These are phyloP conservation scores for Ogataea sp. DNA, from an alignment of 805 yeast species.

Conservation along the genomic window DNA sequence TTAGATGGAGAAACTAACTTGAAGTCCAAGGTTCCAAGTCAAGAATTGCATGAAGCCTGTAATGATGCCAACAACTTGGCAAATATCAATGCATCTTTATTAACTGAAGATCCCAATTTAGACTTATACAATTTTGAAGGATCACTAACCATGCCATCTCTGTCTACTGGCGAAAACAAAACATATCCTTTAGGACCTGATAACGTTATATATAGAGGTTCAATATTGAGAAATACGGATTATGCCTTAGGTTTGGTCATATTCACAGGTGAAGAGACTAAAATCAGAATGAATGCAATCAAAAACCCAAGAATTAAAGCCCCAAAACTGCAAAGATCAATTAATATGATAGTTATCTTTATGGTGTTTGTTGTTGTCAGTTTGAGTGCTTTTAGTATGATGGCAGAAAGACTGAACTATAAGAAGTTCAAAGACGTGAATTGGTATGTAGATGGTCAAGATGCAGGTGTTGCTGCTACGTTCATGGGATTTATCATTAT, in stretches of 20 bases:
- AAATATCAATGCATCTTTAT: constrained; percentile 42
- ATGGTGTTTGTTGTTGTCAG: constrained; percentile 79
- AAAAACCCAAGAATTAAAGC: constrained; percentile 87
- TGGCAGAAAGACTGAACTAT: constrained; percentile 60
- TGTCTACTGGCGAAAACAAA: constrained; percentile 20
- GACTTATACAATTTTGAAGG: constrained; percentile 94
- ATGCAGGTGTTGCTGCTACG: constrained; percentile 81
- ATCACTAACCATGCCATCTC: constrained; percentile 32
- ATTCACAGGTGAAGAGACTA: constrained; percentile 93
- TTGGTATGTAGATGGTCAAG: constrained; percentile 72
- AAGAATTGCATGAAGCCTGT: constrained; percentile 47
- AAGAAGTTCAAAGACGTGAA: constrained; percentile 31
- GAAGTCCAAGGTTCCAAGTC: constrained; percentile 64
- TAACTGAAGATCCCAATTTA: constrained; percentile 84
- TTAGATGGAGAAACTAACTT: constrained; percentile 95
- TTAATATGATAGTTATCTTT: constrained; percentile 75
- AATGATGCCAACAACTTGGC: constrained; percentile 43
- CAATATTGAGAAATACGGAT: constrained; percentile 78
- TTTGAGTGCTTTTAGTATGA: constrained; percentile 71
- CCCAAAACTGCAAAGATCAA: constrained; percentile 79
- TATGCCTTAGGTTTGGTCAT: constrained; percentile 71
- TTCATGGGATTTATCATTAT: constrained; percentile 94
- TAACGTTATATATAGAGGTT: constrained; percentile 86
- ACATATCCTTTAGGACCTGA: constrained; percentile 63
- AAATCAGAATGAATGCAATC: constrained; percentile 90